These are phyloP conservation scores for Boletales sp. DNA, from an alignment of 768 basidiomycete genomes.

Conservation along the genomic window DNA sequence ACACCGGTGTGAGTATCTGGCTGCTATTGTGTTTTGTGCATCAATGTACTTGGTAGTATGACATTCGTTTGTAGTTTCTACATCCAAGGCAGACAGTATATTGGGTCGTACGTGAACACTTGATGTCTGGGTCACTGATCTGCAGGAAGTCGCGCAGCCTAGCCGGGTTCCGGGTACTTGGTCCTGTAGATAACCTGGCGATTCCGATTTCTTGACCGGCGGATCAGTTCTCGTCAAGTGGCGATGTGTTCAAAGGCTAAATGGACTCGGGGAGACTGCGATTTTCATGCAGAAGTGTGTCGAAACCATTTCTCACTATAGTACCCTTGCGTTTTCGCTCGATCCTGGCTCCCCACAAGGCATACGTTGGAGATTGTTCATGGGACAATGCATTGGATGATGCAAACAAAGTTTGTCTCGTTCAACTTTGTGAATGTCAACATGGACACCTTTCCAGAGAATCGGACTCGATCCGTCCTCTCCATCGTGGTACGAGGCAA, in stretches of 20 bases:
- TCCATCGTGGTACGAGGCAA: too few relatives aligned
- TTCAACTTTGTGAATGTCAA: too few relatives aligned
- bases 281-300: background rate
- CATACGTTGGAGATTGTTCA: background rate
- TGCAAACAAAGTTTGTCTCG: background rate
- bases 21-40: background rate
- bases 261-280: background rate
- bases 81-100: background rate
- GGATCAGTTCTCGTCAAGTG: background rate
- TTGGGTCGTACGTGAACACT: background rate
- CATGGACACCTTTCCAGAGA: too few relatives aligned
- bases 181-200: background rate
- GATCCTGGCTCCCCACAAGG: background rate
- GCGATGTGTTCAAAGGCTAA: background rate
- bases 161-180: background rate
- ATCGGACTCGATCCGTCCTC: too few relatives aligned
- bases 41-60: background rate
- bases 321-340: background rate
- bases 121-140: background rate
- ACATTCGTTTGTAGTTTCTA: background rate
- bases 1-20: background rate
- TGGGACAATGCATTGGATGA: conserved; percentile 1
- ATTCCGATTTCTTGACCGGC: background rate
- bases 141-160: background rate
- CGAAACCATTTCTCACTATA: background rate